Conservation (phyloP, 1,284 basidiomycete species). For the Rhodotorula glutinis region DNA sequence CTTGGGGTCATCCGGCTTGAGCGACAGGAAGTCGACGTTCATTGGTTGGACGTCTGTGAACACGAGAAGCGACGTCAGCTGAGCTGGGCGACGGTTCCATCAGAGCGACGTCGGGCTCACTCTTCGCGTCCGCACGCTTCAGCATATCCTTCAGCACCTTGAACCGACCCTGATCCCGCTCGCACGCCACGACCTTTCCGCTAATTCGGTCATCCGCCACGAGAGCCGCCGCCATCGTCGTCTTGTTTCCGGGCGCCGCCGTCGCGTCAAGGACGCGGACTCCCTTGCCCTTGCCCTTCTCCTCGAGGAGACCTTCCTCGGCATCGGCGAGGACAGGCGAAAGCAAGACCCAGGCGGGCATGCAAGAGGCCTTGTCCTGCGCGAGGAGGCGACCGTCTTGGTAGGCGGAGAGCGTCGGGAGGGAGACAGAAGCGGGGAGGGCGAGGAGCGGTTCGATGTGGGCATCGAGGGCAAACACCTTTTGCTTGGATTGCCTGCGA, state of each 20-base stretch:
- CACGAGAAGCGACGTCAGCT: too few species aligned
- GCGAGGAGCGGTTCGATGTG: slow-evolving; percentile 61
- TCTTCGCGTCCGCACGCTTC: slow-evolving; percentile 69
- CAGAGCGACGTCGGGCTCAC: slow-evolving; percentile 21
- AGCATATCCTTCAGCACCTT: slow-evolving; percentile 79
- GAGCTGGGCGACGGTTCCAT: too few species aligned
- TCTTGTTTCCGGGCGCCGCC: slow-evolving; percentile 97
- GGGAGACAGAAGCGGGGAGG: slow-evolving; percentile 54
- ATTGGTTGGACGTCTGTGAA: slow-evolving; percentile 61
- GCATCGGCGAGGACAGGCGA: slow-evolving; percentile 51
- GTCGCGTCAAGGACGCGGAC: slow-evolving; percentile 81
- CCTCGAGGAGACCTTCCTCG: slow-evolving; percentile 10
- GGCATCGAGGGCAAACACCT: slow-evolving; percentile 65
- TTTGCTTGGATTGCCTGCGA: slow-evolving; percentile 50
- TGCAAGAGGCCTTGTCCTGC: slow-evolving; percentile 97
- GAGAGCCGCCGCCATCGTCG: slow-evolving; percentile 83
- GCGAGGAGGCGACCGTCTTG: slow-evolving; percentile 76
- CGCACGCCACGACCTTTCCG: slow-evolving; percentile 85
- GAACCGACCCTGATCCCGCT: slow-evolving; percentile 74
- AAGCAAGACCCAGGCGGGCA: slow-evolving; percentile 78
- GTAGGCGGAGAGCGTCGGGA: slow-evolving; percentile 54
- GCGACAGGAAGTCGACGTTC: slow-evolving; percentile 73
- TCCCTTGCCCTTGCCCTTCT: slow-evolving; percentile 13
- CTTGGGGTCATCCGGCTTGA: slow-evolving; percentile 62
- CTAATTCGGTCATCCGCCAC: slow-evolving; percentile 56